Evolutionary conservation across 371 early-diverging fungal species (phyloP).

Genomic region (Homolaphlyctis polyrhiza): DNA sequence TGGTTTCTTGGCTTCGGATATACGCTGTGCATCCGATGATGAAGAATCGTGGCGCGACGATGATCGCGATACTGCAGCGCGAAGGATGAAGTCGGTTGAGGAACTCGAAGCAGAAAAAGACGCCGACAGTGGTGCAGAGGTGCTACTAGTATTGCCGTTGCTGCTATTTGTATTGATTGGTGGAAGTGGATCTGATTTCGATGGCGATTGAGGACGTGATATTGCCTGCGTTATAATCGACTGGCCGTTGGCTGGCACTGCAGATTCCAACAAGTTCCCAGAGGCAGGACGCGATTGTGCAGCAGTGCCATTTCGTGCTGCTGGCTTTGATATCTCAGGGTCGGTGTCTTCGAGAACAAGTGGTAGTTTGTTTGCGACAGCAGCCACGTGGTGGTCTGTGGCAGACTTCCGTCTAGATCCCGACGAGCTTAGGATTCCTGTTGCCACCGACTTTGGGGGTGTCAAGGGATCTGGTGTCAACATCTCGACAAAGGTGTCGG

Average conservation of each 20-base stretch:
- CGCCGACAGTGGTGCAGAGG: neutral
- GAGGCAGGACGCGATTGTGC: neutral
- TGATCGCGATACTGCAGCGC: neutral
- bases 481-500: neutral
- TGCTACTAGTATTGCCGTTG: neutral
- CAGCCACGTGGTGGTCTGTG: neutral
- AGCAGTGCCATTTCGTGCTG: conserved; percentile 1
- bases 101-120: neutral
- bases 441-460: neutral
- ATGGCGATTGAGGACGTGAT: no score
- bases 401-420: no score
- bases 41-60: neutral
- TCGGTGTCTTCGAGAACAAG: neutral
- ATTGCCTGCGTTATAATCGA: no score
- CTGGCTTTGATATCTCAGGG: neutral
- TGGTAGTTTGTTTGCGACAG: neutral
- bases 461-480: neutral
- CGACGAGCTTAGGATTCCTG: neutral
- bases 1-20: neutral
- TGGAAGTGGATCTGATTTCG: no score
- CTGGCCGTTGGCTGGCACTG: no score
- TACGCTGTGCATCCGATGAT: neutral
- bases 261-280: no score
- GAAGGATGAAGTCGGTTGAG: neutral
- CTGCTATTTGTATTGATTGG: neutral